Percentiles rank a stretch among this genome's conserved stretches.
Conservation (phyloP, 1,284 basidiomycete genomes). For the Fomitiporia mediterranea region DNA sequence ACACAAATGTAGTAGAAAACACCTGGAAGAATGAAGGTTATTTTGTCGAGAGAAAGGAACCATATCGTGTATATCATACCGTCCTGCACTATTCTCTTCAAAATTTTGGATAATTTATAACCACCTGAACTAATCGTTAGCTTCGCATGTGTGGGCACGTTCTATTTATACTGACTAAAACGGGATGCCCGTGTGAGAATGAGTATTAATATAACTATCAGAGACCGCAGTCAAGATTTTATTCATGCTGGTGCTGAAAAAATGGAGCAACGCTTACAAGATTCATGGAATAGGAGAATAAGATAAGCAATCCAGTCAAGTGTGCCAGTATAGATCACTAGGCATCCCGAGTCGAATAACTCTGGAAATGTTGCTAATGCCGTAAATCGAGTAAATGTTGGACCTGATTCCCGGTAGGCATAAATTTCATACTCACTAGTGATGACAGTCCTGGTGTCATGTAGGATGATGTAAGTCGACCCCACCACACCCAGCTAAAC, state of each 20-base stretch:
- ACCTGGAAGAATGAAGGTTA: neutral
- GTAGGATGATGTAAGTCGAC: constrained; percentile 1
- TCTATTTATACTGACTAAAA: neutral
- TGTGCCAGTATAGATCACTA: constrained; percentile 1
- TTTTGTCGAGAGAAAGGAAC: neutral
- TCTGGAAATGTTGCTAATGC: neutral
- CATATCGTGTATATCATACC: constrained; percentile 3
- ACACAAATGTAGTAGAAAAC: constrained; percentile 13
- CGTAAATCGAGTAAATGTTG: neutral
- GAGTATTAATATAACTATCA: constrained; percentile 11
- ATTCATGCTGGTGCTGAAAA: no score
- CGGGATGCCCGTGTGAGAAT: constrained; percentile 2
- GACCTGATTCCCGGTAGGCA: neutral
- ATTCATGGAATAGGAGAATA: constrained; percentile 12
- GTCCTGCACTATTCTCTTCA: constrained; percentile 10
- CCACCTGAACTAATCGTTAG: neutral
- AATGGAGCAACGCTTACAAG: no score
- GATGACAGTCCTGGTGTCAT: constrained; percentile 2
- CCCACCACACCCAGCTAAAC: constrained; percentile 7
- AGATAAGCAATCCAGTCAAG: constrained; percentile 8
- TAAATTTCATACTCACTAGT: neutral
- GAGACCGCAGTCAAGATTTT: neutral
- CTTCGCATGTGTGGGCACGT: neutral
- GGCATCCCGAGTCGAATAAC: constrained; percentile 6
- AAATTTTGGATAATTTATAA: neutral